Conservation (phyloP, 148 eudicot genomes). For the Amaranthus hypochondriacus region DNA sequence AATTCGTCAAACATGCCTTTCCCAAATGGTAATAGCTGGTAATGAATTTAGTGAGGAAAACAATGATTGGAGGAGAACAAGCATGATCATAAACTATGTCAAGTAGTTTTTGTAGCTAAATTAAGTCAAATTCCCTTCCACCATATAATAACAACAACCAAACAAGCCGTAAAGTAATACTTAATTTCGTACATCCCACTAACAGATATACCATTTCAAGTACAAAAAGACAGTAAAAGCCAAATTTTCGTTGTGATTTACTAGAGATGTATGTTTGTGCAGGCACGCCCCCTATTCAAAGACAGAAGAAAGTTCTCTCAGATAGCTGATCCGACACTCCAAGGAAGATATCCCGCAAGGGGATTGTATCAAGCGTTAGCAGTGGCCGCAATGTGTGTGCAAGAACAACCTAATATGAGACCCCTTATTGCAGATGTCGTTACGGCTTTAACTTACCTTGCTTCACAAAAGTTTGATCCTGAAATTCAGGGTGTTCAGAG, state of each 20-base stretch:
- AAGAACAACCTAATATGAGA: conserved; percentile 56
- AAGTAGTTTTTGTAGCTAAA: no score
- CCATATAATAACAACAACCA: no score
- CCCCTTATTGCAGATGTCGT: conserved; percentile 67
- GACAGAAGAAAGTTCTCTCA: conserved; percentile 51
- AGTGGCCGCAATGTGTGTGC: conserved; percentile 73
- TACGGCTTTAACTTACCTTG: conserved; percentile 66
- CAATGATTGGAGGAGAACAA: no score
- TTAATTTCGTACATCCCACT: background rate
- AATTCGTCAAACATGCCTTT: no score
- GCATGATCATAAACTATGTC: no score
- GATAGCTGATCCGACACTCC: conserved; percentile 64
- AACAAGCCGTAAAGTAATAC: no score
- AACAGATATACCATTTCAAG: background rate
- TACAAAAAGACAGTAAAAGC: background rate
- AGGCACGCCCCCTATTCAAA: conserved; percentile 73
- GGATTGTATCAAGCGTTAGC: conserved; percentile 74
- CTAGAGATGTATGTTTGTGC: conserved; percentile 8
- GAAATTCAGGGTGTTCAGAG: conserved; percentile 7
- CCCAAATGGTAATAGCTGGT: no score
- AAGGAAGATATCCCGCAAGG: conserved; percentile 54
- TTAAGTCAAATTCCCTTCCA: no score
- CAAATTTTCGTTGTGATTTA: background rate
- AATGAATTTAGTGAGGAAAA: no score
- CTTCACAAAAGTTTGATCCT: conserved; percentile 52